These are phyloP conservation scores for Crataegus laevigata DNA, from an alignment of 306 rosid species.

Conservation along the genomic window DNA sequence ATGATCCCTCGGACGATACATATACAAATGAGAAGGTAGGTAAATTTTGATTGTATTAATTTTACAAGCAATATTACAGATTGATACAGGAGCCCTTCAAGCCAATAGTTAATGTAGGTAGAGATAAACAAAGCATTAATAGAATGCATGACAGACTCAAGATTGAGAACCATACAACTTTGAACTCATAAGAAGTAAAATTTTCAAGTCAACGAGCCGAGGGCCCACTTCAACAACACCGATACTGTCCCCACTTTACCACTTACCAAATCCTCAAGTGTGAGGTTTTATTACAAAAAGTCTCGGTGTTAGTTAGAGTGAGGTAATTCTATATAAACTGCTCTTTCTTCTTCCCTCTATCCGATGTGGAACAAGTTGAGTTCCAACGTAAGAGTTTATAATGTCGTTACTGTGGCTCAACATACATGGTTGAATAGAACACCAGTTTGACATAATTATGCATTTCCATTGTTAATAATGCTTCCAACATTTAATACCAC, in stretches of 20 bases:
- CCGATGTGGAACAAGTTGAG: too few species aligned
- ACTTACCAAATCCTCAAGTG: too few species aligned
- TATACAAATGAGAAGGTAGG: background rate
- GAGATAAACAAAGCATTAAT: background rate
- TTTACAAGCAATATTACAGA: background rate
- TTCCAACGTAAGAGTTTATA: too few species aligned
- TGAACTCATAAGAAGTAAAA: background rate
- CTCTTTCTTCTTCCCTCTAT: too few species aligned
- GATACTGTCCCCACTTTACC: too few species aligned
- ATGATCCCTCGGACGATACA: background rate
- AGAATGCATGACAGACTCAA: background rate
- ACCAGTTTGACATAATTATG: background rate
- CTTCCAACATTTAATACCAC: constrained; percentile 1
- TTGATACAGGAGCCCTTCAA: background rate
- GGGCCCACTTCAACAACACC: too few species aligned
- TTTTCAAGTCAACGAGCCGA: too few species aligned
- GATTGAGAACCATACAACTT: background rate
- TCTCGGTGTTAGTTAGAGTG: too few species aligned
- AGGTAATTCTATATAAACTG: too few species aligned
- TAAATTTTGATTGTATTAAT: background rate
- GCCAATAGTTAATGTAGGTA: background rate
- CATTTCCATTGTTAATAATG: background rate
- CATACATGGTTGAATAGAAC: background rate
- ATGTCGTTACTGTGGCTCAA: background rate
- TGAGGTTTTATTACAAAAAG: too few species aligned